Evolutionary conservation across 225 moss, liverwort and hornwort genomes (phyloP).

Genomic region (Thuidium tamariscinum): DNA sequence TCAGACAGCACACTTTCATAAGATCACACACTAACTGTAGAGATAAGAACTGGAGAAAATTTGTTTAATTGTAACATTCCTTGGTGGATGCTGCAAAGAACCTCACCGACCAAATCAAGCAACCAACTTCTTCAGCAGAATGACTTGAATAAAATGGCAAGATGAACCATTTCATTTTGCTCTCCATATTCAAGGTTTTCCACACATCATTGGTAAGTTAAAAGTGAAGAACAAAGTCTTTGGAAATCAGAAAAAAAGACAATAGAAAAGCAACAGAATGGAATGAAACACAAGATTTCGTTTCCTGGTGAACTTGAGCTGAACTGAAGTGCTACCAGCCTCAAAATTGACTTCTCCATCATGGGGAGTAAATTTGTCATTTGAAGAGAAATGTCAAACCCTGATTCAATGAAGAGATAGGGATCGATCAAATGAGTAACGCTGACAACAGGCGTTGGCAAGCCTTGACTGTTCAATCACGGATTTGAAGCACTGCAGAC

Average conservation of each 20-base stretch:
- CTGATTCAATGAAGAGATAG: no score
- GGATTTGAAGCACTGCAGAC: no score
- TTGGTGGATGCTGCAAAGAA: not conserved
- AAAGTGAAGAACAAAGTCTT: not conserved
- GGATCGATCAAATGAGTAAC: no score
- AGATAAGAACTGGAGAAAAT: not conserved
- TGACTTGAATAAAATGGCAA: not conserved
- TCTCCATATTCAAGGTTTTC: rapidly evolving
- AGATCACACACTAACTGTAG: not conserved
- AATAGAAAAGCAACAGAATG: not conserved
- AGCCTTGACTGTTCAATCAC: not conserved
- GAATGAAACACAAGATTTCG: no score
- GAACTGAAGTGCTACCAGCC: no score
- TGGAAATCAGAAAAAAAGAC: not conserved
- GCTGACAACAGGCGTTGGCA: not conserved
- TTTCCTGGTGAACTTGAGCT: no score
- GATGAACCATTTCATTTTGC: no score
- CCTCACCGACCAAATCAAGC: no score
- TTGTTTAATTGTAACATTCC: not conserved
- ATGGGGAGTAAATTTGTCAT: no score
- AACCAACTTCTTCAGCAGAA: not conserved
- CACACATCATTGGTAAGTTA: not conserved
- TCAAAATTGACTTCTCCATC: no score
- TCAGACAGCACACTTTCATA: not conserved
- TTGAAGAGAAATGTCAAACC: no score